Base-by-base conservation (phyloP, 306 rosid species). In the Alnus glutinosa region DNA sequence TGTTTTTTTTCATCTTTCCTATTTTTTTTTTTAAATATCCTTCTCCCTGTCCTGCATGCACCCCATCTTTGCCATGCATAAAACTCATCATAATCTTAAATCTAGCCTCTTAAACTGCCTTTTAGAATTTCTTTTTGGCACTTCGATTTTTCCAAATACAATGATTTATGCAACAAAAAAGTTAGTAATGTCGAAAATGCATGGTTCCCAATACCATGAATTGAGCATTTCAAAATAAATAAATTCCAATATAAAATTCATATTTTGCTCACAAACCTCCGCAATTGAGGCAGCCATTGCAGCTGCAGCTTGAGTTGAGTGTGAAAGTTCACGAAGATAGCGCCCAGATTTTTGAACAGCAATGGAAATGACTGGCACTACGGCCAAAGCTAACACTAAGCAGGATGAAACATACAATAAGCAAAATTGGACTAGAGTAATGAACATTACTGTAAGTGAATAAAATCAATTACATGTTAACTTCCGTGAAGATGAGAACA, bases 261-360 rank as follows among this genome's bases (percentile, higher is more conserved):
- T 16, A 63, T 61, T 3, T 49, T 50, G 73, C n/a, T 19, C 67
- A 71, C 82, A 85, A 59, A 85, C 89, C 89, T 85, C 89, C 2
- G 89, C 89, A 46, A 85, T 85, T 59, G 89, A 85, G 70, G 89
- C 84, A 82, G 86, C 77, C 11, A 73, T 78, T 66, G 89, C 89
- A 34, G 89, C 89, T 73, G 89, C 89, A 58, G 89, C 89, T 79
- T 85, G 89, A 76, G 89, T 85, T 75, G 73, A 32, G 59, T 85
- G 89, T 42, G 89, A 85, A 58, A 85, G 86, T 48, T 85, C 89
- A 39, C 89, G 89, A 47, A 85, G 86, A 69, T 64, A 85, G 55
- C 89, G 89, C 70, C 89, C 89, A 55, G 82, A 85, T 81, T 79
- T 79, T 72, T 80, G 85, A 44, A 79, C 89, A 76, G 89, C 86